These are phyloP conservation scores for Diaporthe destruens DNA, from an alignment of 2,329 filamentous ascomycete genomes.

Conservation along the genomic window DNA sequence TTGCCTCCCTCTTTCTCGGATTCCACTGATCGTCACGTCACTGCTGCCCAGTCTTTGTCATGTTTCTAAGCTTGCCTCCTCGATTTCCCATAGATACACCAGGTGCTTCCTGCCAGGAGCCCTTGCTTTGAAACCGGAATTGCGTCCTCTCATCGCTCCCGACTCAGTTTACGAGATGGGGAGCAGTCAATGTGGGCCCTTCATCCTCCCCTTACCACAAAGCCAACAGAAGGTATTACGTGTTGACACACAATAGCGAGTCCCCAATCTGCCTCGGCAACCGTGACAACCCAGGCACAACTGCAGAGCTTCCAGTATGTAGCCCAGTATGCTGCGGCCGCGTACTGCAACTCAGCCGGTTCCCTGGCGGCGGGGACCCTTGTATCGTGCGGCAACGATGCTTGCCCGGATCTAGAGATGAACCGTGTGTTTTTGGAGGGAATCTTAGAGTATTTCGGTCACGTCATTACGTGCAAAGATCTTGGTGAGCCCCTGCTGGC, in stretches of 20 bases:
- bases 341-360: slow-evolving; percentile 46
- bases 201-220: not conserved
- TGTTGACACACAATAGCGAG: not conserved
- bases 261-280: not conserved
- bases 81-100: not conserved
- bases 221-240: too few species aligned
- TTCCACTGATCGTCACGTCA: not conserved
- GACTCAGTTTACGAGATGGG: not conserved
- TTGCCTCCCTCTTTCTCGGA: not conserved
- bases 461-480: not conserved
- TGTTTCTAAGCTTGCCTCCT: not conserved
- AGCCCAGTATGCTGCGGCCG: slow-evolving; percentile 44
- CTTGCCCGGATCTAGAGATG: slow-evolving; percentile 43
- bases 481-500: not conserved
- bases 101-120: not conserved
- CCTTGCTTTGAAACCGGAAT: not conserved
- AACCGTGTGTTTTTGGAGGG: slow-evolving; percentile 34
- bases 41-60: not conserved
- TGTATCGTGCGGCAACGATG: slow-evolving; percentile 42
- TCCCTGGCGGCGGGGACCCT: slow-evolving; percentile 29
- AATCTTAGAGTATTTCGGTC: not conserved
- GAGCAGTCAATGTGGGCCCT: slow-evolving; percentile 11
- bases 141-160: not conserved
- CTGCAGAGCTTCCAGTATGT: slow-evolving; percentile 44
- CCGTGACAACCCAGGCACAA: slow-evolving; percentile 11